Base-by-base conservation (phyloP, 2,329 filamentous ascomycete genomes). In the Neonectria hederae region DNA sequence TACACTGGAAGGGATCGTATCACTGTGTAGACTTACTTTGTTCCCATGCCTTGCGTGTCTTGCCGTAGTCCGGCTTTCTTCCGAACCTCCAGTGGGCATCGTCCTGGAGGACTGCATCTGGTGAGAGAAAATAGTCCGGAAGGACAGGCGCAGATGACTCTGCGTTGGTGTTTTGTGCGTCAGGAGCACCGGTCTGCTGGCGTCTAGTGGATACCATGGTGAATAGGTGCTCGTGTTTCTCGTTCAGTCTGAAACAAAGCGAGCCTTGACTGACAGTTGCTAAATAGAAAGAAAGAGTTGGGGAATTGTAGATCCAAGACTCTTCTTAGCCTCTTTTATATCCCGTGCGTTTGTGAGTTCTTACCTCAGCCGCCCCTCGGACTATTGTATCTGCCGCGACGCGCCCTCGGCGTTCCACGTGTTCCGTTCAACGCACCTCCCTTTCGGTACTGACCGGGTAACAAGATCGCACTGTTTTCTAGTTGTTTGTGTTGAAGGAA, bases 31-130 rank as follows among this genome's bases (percentile, higher is more conserved):
- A 76, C 84, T 77, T 76, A 90, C 89, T 87, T 71, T 88, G 80
- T 66, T 81, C 79, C 74, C 83, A 91, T 46, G 87, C 82, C 62
- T 84, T 83, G 40, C 89, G 81, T 2, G 89, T 91, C 73, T 88
- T 89, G 40, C 82, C 83, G 75, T 91, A 91, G 73, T 91, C 88
- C 1, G 89, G 89, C 38, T 45, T 59, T 14, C 62, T 48, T 7
- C 56, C 56, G 21, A 64, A 64, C 26, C 62, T 59, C 62, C 62
- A 64, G n/a, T 35, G 32, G 38, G 28, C 52, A 21, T 60, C 56
- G 26, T 64, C 62, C 22, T 55, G 35, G 28, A 64, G 62, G 10
- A 64, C 62, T n/a, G 62, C 62, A 46, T 64, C 46, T 3, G 62
- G 32, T 21, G 43, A 30, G 21, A 56, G 53, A 30, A 55, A 60